A percentile compares a stretch with the other conserved stretches of the same genome.
These are phyloP conservation scores for Eucalyptus sp. DNA, from an alignment of 345 rosid species.

Conservation along the genomic window DNA sequence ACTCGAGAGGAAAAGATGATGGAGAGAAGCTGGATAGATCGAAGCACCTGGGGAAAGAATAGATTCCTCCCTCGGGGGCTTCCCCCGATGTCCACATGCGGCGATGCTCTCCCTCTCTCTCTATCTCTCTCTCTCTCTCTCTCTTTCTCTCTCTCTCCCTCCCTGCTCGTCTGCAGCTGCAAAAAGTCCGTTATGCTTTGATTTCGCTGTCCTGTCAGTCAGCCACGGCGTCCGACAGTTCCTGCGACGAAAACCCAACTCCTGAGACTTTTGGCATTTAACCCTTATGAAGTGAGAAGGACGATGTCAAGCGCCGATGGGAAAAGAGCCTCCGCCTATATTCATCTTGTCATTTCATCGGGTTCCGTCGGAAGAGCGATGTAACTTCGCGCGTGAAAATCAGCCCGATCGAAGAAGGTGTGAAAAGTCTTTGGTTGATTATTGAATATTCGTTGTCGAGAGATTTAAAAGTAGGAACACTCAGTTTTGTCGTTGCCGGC, in stretches of 20 bases:
- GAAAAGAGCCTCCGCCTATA: not conserved
- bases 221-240: not conserved
- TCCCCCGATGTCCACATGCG: not conserved
- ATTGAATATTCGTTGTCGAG: not conserved
- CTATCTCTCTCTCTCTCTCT: not conserved
- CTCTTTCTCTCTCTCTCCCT: no score
- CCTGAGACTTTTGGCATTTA: not conserved
- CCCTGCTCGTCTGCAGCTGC: not conserved
- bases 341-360: not conserved
- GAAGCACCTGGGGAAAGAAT: not conserved
- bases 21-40: not conserved
- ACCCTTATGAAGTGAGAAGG: not conserved
- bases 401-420: not conserved
- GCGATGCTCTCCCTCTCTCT: not conserved
- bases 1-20: not conserved
- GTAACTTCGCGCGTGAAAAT: not conserved
- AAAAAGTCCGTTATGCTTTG: not conserved
- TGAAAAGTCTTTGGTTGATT: not conserved
- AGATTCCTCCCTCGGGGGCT: not conserved
- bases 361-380: not conserved
- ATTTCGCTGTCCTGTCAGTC: not conserved
- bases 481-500: not conserved
- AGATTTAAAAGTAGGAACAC: not conserved
- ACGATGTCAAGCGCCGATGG: not conserved
- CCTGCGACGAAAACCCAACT: not conserved